phyloP scores from a whole-genome alignment of 768 basidiomycete species.

The Suillus americanus region DNA sequence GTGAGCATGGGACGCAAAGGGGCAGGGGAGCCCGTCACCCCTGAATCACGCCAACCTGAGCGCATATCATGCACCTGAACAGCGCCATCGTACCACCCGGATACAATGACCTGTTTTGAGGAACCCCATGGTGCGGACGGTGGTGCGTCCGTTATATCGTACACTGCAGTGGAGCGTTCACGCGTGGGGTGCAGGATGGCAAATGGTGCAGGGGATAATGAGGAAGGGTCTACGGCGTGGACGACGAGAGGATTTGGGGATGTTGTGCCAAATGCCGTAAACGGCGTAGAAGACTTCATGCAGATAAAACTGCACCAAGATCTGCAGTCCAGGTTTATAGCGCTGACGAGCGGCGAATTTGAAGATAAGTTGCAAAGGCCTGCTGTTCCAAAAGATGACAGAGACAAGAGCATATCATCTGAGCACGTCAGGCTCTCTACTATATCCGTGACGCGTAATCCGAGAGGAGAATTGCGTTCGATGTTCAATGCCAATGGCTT shows the following conservation, averaged over 20 bases:
- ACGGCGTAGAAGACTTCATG: slow-evolving; percentile 49
- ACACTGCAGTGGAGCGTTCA: slow-evolving; percentile 56
- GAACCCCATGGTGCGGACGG: slow-evolving; percentile 65
- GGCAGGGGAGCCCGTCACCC: slow-evolving; percentile 23
- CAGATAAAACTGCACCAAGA: slow-evolving; percentile 67
- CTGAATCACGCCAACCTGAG: slow-evolving; percentile 19
- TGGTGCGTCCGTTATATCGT: slow-evolving; percentile 64
- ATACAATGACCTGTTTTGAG: slow-evolving; percentile 69
- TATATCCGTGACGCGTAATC: slow-evolving; percentile 43
- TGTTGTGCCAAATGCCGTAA: slow-evolving; percentile 69
- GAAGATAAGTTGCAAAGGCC: slow-evolving; percentile 34
- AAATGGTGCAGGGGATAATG: slow-evolving; percentile 46
- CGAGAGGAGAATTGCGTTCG: slow-evolving; percentile 22
- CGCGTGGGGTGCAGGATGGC: slow-evolving; percentile 45
- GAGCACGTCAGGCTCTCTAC: slow-evolving; percentile 58
- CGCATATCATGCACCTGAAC: slow-evolving; percentile 79
- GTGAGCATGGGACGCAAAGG: slow-evolving; percentile 58
- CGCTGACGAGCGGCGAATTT: slow-evolving; percentile 19
- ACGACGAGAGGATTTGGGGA: slow-evolving; percentile 51
- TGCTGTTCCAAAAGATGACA: slow-evolving; percentile 57
- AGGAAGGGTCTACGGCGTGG: slow-evolving; percentile 49
- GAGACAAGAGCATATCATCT: slow-evolving; percentile 45
- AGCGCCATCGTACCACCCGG: slow-evolving; percentile 81
- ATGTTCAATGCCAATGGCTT: slow-evolving; percentile 19
- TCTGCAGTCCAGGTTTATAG: slow-evolving; percentile 48